Conservation (phyloP, 495 filamentous ascomycete species). For the Friedmanniomyces simplex region DNA sequence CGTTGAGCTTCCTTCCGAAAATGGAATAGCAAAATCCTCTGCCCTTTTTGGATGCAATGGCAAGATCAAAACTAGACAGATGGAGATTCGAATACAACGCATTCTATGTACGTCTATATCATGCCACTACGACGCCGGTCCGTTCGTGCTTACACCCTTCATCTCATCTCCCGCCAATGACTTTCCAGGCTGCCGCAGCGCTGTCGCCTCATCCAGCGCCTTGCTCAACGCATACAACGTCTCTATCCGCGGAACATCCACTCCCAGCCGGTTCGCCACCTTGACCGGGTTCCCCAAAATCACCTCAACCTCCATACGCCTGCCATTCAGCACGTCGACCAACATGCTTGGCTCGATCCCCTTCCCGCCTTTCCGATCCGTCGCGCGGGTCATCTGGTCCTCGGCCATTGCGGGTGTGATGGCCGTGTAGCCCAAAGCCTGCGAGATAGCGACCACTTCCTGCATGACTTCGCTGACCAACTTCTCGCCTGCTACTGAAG, state of each 20-base stretch:
- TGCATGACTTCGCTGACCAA: slow-evolving; percentile 39
- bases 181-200: slow-evolving; percentile 3
- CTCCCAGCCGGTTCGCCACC: slow-evolving; percentile 33
- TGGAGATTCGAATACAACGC: too few relatives aligned
- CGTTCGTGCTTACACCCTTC: not conserved
- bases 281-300: slow-evolving; percentile 43
- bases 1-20: not conserved
- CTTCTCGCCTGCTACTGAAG: slow-evolving; percentile 27
- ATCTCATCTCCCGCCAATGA: slow-evolving; percentile 1
- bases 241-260: slow-evolving; percentile 37
- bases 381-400: slow-evolving; percentile 32
- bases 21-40: not conserved
- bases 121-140: too few relatives aligned
- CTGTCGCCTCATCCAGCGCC: slow-evolving; percentile 24
- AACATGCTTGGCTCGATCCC: slow-evolving; percentile 42
- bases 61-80: too few relatives aligned
- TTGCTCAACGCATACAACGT: slow-evolving; percentile 25
- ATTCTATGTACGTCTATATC: not conserved
- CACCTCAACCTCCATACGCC: slow-evolving; percentile 41
- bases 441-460: slow-evolving; percentile 40
- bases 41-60: too few relatives aligned
- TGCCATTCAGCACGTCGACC: slow-evolving; percentile 33
- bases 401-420: slow-evolving; percentile 33
- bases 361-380: slow-evolving; percentile 23
- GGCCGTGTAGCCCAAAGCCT: slow-evolving; percentile 33